These are phyloP conservation scores for Parietichytrium sp. DNA, from an alignment of 108 stramenopile species.

Conservation along the genomic window DNA sequence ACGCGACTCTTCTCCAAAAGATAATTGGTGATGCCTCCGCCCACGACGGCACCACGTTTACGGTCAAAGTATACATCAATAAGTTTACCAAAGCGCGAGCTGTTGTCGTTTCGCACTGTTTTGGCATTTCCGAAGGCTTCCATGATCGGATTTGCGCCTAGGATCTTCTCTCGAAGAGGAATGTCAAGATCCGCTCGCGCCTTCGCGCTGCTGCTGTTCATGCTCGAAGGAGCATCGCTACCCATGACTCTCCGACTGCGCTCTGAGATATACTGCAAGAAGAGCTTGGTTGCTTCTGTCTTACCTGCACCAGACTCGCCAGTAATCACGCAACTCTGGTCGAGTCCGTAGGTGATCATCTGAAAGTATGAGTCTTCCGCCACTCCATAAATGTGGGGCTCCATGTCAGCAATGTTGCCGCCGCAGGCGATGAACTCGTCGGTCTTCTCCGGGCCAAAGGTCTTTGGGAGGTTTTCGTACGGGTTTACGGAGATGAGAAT, in stretches of 20 bases:
- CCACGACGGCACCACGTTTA: slow-evolving; percentile 21
- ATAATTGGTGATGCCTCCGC: slow-evolving; percentile 58
- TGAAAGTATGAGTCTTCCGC: slow-evolving; percentile 80
- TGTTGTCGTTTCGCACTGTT: slow-evolving; percentile 69
- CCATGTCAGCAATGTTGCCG: slow-evolving; percentile 44
- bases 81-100: slow-evolving; percentile 45
- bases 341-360: slow-evolving; percentile 71
- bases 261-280: slow-evolving; percentile 61
- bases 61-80: slow-evolving; percentile 52
- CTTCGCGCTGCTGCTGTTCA: background rate
- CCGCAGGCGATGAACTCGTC: slow-evolving; percentile 61
- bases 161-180: slow-evolving; percentile 78
- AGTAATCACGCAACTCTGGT: slow-evolving; percentile 59
- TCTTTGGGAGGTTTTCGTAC: slow-evolving; percentile 41
- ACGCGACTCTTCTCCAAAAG: slow-evolving; percentile 67
- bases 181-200: slow-evolving; percentile 61
- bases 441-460: slow-evolving; percentile 58
- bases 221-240: background rate
- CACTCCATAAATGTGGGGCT: slow-evolving; percentile 89
- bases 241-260: background rate
- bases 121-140: slow-evolving; percentile 99
- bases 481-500: slow-evolving; percentile 58
- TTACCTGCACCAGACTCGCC: slow-evolving; percentile 70
- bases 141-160: slow-evolving; percentile 92
- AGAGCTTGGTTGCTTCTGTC: slow-evolving; percentile 68